Percentiles rank a stretch among this genome's conserved stretches.
Conservation (phyloP, 768 basidiomycete genomes). For the Russula sp. region DNA sequence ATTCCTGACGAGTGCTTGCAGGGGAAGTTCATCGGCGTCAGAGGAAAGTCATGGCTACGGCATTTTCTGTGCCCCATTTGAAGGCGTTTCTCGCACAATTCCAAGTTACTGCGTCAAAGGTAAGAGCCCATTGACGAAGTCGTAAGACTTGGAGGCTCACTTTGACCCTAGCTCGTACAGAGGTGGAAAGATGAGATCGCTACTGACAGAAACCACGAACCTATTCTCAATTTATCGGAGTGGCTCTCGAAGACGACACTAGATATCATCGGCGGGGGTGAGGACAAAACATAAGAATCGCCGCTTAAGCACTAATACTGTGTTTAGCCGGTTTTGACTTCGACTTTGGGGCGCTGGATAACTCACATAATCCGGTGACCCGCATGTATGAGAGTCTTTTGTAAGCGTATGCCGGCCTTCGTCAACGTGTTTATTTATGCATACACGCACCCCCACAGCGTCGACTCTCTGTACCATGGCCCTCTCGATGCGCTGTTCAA, state of each 20-base stretch:
- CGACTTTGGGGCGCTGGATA: constrained; percentile 15
- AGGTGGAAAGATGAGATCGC: constrained; percentile 27
- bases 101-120: constrained; percentile 22
- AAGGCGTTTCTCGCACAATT: constrained; percentile 29
- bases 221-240: constrained; percentile 24
- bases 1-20: neutral
- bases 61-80: constrained; percentile 28
- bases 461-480: constrained; percentile 25
- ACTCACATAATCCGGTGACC: constrained; percentile 12
- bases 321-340: constrained; percentile 14
- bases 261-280: constrained; percentile 31
- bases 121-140: neutral
- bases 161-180: constrained; percentile 23
- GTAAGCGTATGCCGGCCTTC: neutral
- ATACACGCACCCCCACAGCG: constrained; percentile 17
- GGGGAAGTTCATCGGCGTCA: constrained; percentile 29
- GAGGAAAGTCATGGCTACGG: constrained; percentile 30
- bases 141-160: constrained; percentile 9
- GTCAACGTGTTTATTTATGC: neutral
- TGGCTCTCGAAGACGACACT: constrained; percentile 28
- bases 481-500: constrained; percentile 25
- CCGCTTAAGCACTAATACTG: neutral
- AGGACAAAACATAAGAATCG: neutral
- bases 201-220: constrained; percentile 5
- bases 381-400: constrained; percentile 14